Evolutionary conservation across 805 yeast species (phyloP).

Genomic region (Lipomyces sp.): DNA sequence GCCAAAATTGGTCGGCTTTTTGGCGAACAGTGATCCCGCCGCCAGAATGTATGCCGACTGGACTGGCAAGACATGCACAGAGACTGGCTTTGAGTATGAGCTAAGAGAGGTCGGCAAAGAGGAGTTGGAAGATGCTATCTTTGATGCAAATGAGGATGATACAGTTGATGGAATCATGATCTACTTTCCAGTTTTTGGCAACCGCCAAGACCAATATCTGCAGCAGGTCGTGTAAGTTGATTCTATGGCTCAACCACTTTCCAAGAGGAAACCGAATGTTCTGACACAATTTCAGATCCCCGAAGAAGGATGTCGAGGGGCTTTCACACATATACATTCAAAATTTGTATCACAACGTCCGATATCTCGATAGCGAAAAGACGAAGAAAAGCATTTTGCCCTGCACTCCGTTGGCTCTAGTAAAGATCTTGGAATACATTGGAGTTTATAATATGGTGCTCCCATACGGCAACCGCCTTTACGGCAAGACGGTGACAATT

Average conservation of each 20-base stretch:
- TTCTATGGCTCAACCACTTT: background rate
- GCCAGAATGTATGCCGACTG: conserved; percentile 93
- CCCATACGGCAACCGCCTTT: conserved; percentile 85
- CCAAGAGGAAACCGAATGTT: background rate
- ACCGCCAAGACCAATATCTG: conserved; percentile 89
- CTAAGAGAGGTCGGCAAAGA: conserved; percentile 72
- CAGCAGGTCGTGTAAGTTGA: conserved; percentile 70
- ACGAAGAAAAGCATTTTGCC: conserved; percentile 83
- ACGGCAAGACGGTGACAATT: conserved; percentile 86
- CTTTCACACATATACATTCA: conserved; percentile 85
- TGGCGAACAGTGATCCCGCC: conserved; percentile 93
- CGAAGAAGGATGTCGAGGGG: conserved; percentile 95
- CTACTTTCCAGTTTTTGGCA: conserved; percentile 95
- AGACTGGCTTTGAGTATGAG: conserved; percentile 82
- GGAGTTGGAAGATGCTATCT: conserved; percentile 75
- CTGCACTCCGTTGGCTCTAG: conserved; percentile 93
- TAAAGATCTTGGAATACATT: conserved; percentile 84
- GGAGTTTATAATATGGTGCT: conserved; percentile 80
- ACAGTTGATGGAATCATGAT: conserved; percentile 89
- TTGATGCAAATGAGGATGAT: conserved; percentile 76
- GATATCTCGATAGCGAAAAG: conserved; percentile 73
- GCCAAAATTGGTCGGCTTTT: conserved; percentile 83
- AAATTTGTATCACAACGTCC: conserved; percentile 88
- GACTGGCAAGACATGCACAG: conserved; percentile 88
- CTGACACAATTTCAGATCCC: conserved; percentile 37